Base-by-base conservation (phyloP, 441 rosid species). In the Hura crepitans region DNA sequence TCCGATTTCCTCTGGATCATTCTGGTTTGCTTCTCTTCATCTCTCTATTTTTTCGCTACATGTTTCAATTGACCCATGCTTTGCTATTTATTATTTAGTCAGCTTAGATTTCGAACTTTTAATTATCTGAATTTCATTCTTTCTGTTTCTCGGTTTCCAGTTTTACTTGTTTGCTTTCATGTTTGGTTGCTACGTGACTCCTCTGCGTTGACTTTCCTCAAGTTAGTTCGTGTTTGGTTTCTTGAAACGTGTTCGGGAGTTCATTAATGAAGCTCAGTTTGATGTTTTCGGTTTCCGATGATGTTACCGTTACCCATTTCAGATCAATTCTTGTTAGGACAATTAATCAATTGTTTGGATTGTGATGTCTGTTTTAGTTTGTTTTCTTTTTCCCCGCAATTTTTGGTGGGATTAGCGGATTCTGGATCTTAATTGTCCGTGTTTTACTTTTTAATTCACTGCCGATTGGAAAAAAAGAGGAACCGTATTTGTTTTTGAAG, bases 241-340 rank as follows among this genome's bases (percentile, higher is more conserved):
- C 20, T 23, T 22, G 14, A 5, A 25, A 12, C 31, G 5, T 18
- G 56, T 10, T 27, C 18, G 12, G 72, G 46, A 33, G 37, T 69
- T 57, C 65, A 22, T 43, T 55, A 55, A 68, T 65, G 62, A 62
- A 78, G 43, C 50, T 66, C 58, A 39, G 39, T 56, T 68, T 37
- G 18, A 17, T 27, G 53, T 12, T 30, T 58, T 33, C 7, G 28
- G 12, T 69, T 31, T 49, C 20, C 18, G 59, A 13, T 55, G 10
- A 23, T 55, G 31, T 55, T 55, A 33, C 14, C 6, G 5, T 55
- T 55, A 33, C 10, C 11, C 1, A 22, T 11, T 23, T 55, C 56
- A 20, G 56, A 20, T 51, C 7, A 20, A 7, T 10, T 51, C 54
- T 50, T 50, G 25, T 50, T 50, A 50, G 3, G 9, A n/a, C 4